Conservation (phyloP, 192 early-diverging fungal species). For the Coemansia sp. region DNA sequence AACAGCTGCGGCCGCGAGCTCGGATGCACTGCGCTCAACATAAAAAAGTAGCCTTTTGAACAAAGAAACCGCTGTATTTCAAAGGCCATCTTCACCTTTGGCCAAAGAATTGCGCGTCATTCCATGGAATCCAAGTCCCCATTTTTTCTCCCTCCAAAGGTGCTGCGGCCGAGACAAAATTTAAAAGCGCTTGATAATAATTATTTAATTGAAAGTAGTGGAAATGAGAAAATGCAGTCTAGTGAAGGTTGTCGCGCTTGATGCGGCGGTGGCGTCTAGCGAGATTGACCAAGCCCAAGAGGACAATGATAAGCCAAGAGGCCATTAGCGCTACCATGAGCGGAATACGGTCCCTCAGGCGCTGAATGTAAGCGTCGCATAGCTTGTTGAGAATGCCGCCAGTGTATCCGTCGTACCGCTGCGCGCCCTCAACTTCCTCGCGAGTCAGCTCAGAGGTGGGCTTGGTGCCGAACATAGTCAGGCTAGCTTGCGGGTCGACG, state of each 20-base stretch:
- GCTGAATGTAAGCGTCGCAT: constrained; percentile 32
- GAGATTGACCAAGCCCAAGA: constrained; percentile 33
- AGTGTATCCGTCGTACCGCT: constrained; percentile 49
- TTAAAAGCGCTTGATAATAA: not conserved
- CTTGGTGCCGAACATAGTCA: not conserved
- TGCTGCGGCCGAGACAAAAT: not conserved
- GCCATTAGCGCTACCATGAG: constrained; percentile 36
- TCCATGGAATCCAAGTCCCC: too few relatives aligned
- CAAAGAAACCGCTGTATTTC: too few relatives aligned
- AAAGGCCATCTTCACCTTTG: too few relatives aligned
- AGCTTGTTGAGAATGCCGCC: constrained; percentile 49
- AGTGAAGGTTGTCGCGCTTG: constrained; percentile 16
- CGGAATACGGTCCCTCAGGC: constrained; percentile 31
- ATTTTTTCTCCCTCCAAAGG: too few relatives aligned
- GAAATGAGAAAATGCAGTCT: constrained; percentile 4
- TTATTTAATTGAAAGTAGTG: not conserved
- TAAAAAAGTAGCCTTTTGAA: too few relatives aligned
- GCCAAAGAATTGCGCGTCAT: too few relatives aligned
- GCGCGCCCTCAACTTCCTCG: constrained; percentile 30
- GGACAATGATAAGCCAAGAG: constrained; percentile 41
- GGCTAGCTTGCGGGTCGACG: not conserved
- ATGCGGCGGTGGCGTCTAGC: constrained; percentile 16
- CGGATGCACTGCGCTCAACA: not conserved
- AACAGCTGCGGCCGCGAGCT: not conserved
- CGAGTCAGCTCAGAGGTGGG: constrained; percentile 23